Evolutionary conservation across 768 basidiomycete species (phyloP), one percentile per base, ranked within the genome.

Genomic region (Phlebiopsis flavidoalba): DNA sequence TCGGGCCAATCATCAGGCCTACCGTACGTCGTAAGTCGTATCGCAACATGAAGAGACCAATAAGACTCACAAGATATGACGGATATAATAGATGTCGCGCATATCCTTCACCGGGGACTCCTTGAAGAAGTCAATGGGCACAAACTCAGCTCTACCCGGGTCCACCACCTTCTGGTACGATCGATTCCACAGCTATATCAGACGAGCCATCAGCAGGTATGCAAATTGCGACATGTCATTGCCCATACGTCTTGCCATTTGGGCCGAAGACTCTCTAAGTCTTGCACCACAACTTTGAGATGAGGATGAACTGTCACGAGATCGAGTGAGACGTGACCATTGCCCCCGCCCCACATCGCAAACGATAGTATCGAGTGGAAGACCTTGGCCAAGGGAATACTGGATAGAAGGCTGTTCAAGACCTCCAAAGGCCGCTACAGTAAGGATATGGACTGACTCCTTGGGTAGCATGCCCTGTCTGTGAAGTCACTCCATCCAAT

Each of bases 1-100:
- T 75, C 75, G 8, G 72, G 65, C 74, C 73, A 76, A 58, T 75
- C 66, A 47, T 74, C n/a, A n/a, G n/a, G 74, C n/a, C 53, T 60
- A 17, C 7, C 6, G 22, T 26, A 70, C 65, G 66, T 19, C 66
- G 58, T 12, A 67, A n/a, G 22, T 37, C n/a, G 14, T n/a, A n/a
- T 48, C n/a, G 24, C 22, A 33, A 8, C 26, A 31, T 6, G 26
- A 31, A 31, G 26, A 31, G 26, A 31, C 26, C 24, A 43, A 53
- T 8, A 21, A 35, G n/a, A 15, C 22, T 14, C 35, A 50, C 66
- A 72, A 48, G 2, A 53, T 12, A 45, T 31, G 19, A 59, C 74
- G 15, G 60, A 74, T 74, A 22, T 73, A 76, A 58, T 77, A 77
- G 19, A 73, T 43, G 22, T 73, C 67, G 40, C 68, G 64, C n/a